Evolutionary conservation across 2,329 filamentous ascomycete species (phyloP).

Genomic region (Colletotrichum agaves): DNA sequence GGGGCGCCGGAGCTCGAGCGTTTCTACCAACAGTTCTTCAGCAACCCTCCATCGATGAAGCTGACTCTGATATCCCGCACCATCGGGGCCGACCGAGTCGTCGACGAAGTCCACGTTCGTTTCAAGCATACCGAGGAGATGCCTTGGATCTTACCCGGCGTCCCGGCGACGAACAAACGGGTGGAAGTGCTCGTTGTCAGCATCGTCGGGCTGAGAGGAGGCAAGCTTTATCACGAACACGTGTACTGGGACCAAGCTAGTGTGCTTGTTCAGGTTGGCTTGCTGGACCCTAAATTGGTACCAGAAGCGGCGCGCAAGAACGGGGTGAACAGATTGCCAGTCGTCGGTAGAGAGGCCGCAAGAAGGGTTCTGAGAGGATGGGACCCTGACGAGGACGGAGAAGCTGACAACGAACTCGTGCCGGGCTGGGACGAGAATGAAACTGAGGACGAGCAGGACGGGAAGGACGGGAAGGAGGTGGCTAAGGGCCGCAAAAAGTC

Average conservation of each 20-base stretch:
- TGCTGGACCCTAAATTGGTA: conserved; percentile 57
- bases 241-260: conserved; percentile 74
- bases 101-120: conserved; percentile 70
- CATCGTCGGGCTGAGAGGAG: conserved; percentile 68
- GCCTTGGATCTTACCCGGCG: conserved; percentile 70
- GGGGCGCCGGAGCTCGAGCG: conserved; percentile 66
- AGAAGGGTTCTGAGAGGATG: conserved; percentile 48
- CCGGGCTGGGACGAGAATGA: conserved; percentile 47
- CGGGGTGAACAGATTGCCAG: conserved; percentile 51
- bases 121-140: conserved; percentile 68
- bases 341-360: conserved; percentile 53
- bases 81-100: conserved; percentile 70
- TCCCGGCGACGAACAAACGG: conserved; percentile 63
- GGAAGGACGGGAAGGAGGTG: not conserved
- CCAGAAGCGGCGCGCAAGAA: conserved; percentile 48
- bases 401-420: conserved; percentile 56
- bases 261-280: conserved; percentile 67
- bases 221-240: conserved; percentile 70
- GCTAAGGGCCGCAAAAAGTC: not conserved
- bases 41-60: conserved; percentile 68
- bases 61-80: conserved; percentile 73
- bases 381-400: conserved; percentile 52
- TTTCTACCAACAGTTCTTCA: conserved; percentile 75
- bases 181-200: conserved; percentile 68
- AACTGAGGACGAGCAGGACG: not conserved